These are phyloP conservation scores for Coniferiporia weirii DNA, from an alignment of 1,284 basidiomycete species.

Conservation along the genomic window DNA sequence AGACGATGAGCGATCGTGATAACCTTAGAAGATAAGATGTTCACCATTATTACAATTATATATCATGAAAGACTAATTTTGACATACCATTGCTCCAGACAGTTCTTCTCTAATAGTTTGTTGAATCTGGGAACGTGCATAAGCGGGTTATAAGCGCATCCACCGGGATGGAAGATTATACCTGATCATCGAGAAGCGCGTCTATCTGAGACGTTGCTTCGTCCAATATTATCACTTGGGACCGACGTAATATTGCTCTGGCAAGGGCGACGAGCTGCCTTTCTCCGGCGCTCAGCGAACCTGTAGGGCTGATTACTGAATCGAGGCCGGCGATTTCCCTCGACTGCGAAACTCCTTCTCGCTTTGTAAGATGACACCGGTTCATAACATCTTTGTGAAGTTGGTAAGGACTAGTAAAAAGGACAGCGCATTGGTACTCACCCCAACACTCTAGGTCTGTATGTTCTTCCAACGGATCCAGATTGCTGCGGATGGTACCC, in stretches of 20 bases:
- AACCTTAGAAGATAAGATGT: constrained; percentile 27
- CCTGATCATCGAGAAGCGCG: constrained; percentile 64
- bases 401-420: background rate
- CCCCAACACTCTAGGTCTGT: constrained; percentile 57
- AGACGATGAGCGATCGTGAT: constrained; percentile 81
- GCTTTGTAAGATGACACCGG: constrained; percentile 54
- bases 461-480: constrained; percentile 67
- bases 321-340: constrained; percentile 40
- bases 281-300: constrained; percentile 75
- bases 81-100: constrained; percentile 47
- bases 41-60: background rate
- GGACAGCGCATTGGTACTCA: background rate
- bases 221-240: constrained; percentile 81
- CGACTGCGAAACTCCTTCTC: constrained; percentile 6
- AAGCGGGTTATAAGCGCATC: constrained; percentile 5
- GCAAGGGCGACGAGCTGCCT: constrained; percentile 76
- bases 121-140: constrained; percentile 57
- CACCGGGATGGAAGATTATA: constrained; percentile 21
- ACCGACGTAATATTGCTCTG: constrained; percentile 67
- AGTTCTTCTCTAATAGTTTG: constrained; percentile 75
- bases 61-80: background rate
- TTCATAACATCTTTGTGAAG: constrained; percentile 42
- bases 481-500: constrained; percentile 77
- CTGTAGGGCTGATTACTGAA: constrained; percentile 61
- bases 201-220: constrained; percentile 80